phyloP scores from a whole-genome alignment of 2,329 filamentous ascomycete species.

The Diplodia scrobiculata region DNA sequence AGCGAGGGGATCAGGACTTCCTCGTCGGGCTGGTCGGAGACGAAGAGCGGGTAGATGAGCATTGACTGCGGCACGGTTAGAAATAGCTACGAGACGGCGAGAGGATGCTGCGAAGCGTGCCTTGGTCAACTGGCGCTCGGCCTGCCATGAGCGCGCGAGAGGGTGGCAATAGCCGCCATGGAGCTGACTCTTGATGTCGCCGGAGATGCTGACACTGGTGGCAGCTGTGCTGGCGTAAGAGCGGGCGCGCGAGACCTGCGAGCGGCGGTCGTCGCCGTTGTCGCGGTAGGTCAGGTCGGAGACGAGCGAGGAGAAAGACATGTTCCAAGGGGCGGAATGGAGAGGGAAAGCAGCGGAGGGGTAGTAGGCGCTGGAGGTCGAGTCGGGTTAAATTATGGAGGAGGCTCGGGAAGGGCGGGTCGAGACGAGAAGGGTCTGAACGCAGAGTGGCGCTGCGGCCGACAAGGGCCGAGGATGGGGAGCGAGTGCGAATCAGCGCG shows the following conservation, averaged over 20 bases:
- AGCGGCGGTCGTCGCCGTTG: slow-evolving; percentile 46
- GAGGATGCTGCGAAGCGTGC: slow-evolving; percentile 33
- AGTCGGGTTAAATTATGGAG: slow-evolving; percentile 23
- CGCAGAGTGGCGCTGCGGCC: slow-evolving; percentile 12
- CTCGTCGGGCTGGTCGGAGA: slow-evolving; percentile 92
- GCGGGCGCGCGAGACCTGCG: slow-evolving; percentile 50
- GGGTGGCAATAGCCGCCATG: slow-evolving; percentile 58
- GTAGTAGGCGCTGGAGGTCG: background rate
- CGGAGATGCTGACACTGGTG: slow-evolving; percentile 56
- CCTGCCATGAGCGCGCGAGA: slow-evolving; percentile 55
- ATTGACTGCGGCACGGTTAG: slow-evolving; percentile 67
- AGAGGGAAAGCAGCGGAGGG: background rate
- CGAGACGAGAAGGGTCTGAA: slow-evolving; percentile 26
- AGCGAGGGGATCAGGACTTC: slow-evolving; percentile 87
- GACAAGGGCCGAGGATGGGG: background rate
- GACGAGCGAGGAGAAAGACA: slow-evolving; percentile 58
- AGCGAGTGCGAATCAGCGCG: slow-evolving; percentile 11
- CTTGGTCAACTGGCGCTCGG: slow-evolving; percentile 57
- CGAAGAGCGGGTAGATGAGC: slow-evolving; percentile 97
- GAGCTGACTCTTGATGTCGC: slow-evolving; percentile 56
- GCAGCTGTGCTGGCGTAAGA: slow-evolving; percentile 57
- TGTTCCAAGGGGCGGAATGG: slow-evolving; percentile 32
- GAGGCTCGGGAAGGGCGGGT: slow-evolving; percentile 13
- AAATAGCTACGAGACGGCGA: background rate
- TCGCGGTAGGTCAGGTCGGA: slow-evolving; percentile 56